Evolutionary conservation across 352 stramenopile genomes (phyloP).

Genomic region (Pythium periplocum): DNA sequence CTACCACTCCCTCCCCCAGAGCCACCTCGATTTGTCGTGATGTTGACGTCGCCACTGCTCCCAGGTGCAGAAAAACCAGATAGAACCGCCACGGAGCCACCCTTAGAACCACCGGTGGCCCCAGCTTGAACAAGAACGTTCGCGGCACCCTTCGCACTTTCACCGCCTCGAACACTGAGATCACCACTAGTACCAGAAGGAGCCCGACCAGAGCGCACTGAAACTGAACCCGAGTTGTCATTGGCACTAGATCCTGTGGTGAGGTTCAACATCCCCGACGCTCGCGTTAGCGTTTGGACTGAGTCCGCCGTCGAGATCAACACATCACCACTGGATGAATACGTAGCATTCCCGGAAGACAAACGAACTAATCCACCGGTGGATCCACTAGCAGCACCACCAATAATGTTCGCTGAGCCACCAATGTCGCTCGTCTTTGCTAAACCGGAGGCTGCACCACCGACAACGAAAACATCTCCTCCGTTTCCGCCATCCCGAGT

Average conservation of each 20-base stretch:
- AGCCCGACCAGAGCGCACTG: conserved; percentile 34
- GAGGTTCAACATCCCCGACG: conserved; percentile 43
- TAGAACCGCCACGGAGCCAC: conserved; percentile 38
- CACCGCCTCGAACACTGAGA: conserved; percentile 40
- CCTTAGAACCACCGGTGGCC: conserved; percentile 35
- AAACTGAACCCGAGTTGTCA: conserved; percentile 34
- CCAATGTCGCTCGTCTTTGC: conserved; percentile 33
- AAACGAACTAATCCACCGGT: conserved; percentile 53
- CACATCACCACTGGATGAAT: conserved; percentile 57
- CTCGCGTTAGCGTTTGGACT: conserved; percentile 23
- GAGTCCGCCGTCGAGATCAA: conserved; percentile 48
- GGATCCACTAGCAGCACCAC: conserved; percentile 41
- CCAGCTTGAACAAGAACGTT: conserved; percentile 48
- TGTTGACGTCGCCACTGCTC: conserved; percentile 53
- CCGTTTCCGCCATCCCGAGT: conserved; percentile 56
- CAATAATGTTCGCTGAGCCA: conserved; percentile 38
- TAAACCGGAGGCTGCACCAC: conserved; percentile 50
- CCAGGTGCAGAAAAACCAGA: conserved; percentile 40
- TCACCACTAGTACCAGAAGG: conserved; percentile 46
- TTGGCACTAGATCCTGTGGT: conserved; percentile 34
- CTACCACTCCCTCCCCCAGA: conserved; percentile 44
- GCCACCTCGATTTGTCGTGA: conserved; percentile 50
- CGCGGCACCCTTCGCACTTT: conserved; percentile 35
- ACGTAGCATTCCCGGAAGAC: conserved; percentile 45
- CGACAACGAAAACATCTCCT: conserved; percentile 58